Base-by-base conservation (phyloP, 169 alveolate genomes). In the Pseudocohnilembus persalinus region DNA sequence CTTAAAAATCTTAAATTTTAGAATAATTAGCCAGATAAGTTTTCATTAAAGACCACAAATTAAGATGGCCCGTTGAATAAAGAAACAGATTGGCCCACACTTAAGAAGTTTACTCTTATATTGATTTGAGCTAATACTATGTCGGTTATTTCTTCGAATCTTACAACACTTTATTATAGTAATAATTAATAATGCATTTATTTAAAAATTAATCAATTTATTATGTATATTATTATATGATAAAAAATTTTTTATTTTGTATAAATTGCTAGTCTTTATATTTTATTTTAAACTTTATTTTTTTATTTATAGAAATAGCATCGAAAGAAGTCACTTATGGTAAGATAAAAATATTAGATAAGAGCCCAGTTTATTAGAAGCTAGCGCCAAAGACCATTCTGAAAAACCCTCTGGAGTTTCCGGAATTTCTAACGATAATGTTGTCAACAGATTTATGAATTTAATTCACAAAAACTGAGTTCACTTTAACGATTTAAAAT, bases 21-120 rank as follows among this genome's bases (percentile, higher is more conserved):
- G 84, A 34, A 28, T 63, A 79, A 63, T 63, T 79, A 24, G 29
- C 76, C 30, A 73, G 49, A 79, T 49, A 79, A 34, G 49, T 79
- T 49, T 79, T 79, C 31, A 73, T 79, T 64, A 79, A 79, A 72
- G 76, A 79, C 35, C 35, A 73, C 76, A 79, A 79, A 30, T 27
- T 49, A 27, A 79, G 84, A 79, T 79, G 84, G 84, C 76, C 73
- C 1, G 27, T 32, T 29, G 84, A 79, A 79, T 49, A 79, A 64
- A 79, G 84, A 79, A 49, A 49, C 34, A 79, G 84, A 64, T 63
- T 79, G 27, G 74, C 31, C 27, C 84, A 79, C 76, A 79, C 84
- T n/a, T 35, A 74, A 15, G 31, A 49, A 1, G 84, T 64, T n/a
- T 79, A 34, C 76, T 49, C 77, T 29, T 29, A 33, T 29, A 28